Evolutionary conservation across 1,139 yeast species (phyloP).

Genomic region (Candida freyschussii): DNA sequence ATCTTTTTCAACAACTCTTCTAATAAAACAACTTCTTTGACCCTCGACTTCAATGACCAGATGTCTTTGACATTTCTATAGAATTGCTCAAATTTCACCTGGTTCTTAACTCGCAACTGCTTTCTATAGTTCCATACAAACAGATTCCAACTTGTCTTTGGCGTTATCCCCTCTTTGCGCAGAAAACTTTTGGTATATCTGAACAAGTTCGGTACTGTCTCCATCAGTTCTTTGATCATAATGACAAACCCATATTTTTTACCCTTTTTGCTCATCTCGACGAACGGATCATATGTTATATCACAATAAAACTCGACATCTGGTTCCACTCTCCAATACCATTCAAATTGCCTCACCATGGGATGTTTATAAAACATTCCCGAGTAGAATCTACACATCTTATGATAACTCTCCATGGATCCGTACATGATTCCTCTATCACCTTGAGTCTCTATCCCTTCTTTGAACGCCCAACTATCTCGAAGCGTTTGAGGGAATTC

Average conservation of each 20-base stretch:
- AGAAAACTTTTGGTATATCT: conserved; percentile 64
- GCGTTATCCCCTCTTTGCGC: conserved; percentile 38
- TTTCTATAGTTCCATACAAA: conserved; percentile 36
- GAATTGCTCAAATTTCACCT: conserved; percentile 18
- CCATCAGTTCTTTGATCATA: conserved; percentile 64
- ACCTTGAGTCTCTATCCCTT: conserved; percentile 64
- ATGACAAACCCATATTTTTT: conserved; percentile 85
- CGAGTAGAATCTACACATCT: conserved; percentile 69
- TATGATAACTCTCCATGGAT: conserved; percentile 64
- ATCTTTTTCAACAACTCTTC: conserved; percentile 10
- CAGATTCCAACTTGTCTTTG: conserved; percentile 56
- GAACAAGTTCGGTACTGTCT: conserved; percentile 78
- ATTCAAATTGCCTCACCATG: conserved; percentile 59
- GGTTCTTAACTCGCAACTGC: conserved; percentile 27
- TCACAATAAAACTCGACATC: conserved; percentile 87
- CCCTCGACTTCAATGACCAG: conserved; percentile 14
- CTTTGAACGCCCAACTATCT: conserved; percentile 33
- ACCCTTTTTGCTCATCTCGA: conserved; percentile 63
- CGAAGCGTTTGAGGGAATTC: conserved; percentile 29
- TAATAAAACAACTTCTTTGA: conserved; percentile 19
- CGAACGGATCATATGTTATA: conserved; percentile 83
- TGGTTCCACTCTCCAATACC: conserved; percentile 97
- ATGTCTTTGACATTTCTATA: conserved; percentile 26
- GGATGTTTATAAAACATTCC: conserved; percentile 77
- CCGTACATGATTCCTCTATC: conserved; percentile 82